phyloP scores from a whole-genome alignment of 257 asterid species.

The Handroanthus guayacan region DNA sequence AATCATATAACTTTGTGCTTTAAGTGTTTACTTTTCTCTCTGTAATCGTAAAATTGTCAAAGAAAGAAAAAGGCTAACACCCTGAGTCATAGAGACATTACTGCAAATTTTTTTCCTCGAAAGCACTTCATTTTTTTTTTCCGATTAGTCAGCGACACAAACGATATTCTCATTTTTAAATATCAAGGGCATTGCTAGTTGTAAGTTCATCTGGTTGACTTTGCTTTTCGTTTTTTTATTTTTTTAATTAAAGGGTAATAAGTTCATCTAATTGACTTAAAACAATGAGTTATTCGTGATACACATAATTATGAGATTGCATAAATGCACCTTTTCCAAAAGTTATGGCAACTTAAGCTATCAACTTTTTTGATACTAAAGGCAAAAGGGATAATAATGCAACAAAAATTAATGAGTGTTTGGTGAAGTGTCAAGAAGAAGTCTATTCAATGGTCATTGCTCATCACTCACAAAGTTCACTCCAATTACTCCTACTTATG shows the following conservation, averaged over 20 bases:
- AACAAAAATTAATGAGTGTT: constrained; percentile 40
- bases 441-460: constrained; percentile 30
- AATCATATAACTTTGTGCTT: no score
- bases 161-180: no score
- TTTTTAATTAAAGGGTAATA: not conserved
- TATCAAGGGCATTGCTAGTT: no score
- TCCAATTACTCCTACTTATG: constrained; percentile 41
- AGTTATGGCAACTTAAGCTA: constrained; percentile 7
- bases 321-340: constrained; percentile 36
- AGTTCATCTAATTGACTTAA: not conserved
- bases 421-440: constrained; percentile 57
- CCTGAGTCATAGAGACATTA: no score
- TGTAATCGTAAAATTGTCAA: no score
- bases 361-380: constrained; percentile 31
- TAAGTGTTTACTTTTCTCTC: no score
- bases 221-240: not conserved
- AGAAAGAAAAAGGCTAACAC: no score
- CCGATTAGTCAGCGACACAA: not conserved
- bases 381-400: constrained; percentile 51
- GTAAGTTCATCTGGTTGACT: no score
- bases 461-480: constrained; percentile 33
- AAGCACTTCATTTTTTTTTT: not conserved
- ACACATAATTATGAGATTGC: constrained; percentile 18
- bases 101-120: no score
- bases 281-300: not conserved